These are phyloP conservation scores for Hysterium pulicare DNA, from an alignment of 2,329 filamentous ascomycete species.

Conservation along the genomic window DNA sequence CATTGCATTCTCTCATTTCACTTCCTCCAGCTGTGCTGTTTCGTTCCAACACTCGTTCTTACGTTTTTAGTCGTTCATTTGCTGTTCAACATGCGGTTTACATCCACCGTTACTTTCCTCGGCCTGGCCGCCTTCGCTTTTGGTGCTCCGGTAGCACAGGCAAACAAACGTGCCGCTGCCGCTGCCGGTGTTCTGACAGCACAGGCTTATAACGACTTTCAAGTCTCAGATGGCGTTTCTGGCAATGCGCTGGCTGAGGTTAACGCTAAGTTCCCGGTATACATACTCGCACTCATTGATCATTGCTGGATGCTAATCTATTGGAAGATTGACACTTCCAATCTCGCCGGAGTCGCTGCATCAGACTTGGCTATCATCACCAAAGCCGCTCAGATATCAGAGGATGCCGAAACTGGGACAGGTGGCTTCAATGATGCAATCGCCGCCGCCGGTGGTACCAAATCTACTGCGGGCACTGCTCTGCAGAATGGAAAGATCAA, in stretches of 20 bases:
- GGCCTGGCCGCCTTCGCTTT: slow-evolving; percentile 24
- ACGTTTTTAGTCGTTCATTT: no score
- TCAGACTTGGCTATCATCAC: slow-evolving; percentile 52
- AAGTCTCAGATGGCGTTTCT: slow-evolving; percentile 50
- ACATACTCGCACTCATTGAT: slow-evolving; percentile 5
- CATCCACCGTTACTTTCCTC: slow-evolving; percentile 20
- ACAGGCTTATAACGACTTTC: slow-evolving; percentile 40
- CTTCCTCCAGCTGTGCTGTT: no score
- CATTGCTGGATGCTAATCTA: background rate
- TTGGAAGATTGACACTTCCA: slow-evolving; percentile 40
- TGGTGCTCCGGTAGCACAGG: slow-evolving; percentile 19
- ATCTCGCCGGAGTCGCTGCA: slow-evolving; percentile 48
- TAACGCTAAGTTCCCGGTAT: slow-evolving; percentile 53
- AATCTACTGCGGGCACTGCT: slow-evolving; percentile 43
- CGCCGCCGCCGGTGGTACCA: slow-evolving; percentile 44
- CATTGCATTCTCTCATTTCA: no score
- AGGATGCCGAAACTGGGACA: slow-evolving; percentile 51
- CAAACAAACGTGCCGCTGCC: slow-evolving; percentile 14
- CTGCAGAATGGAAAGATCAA: slow-evolving; percentile 57
- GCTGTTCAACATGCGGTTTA: slow-evolving; percentile 36
- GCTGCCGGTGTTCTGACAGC: slow-evolving; percentile 15
- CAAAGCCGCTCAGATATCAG: slow-evolving; percentile 52
- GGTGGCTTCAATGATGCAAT: slow-evolving; percentile 59
- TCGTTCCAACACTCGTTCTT: no score
- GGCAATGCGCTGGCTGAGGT: slow-evolving; percentile 55